Evolutionary conservation across 1,139 yeast genomes (phyloP), one percentile per base, ranked within the genome.

Genomic region (Magnusiomyces sp.): DNA sequence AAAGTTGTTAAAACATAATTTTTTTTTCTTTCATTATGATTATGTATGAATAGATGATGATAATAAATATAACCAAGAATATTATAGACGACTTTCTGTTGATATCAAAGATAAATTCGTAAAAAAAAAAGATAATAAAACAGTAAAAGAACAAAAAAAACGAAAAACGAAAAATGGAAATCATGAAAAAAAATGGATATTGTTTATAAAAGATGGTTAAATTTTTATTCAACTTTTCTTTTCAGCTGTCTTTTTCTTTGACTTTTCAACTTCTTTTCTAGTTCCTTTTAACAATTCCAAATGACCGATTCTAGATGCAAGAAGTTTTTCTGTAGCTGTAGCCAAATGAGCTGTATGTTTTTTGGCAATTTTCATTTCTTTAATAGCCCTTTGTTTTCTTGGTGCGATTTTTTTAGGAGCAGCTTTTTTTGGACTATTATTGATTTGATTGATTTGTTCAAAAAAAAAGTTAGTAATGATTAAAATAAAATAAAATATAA

Each of bases 301-400:
- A 68, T 92, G 97, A n/a, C 98, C 98, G 3, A 90, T 97, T 66
- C 92, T 78, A 50, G 94, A 75, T 2, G 97, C 83, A 58, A 90
- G 80, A 56, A 88, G 74, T 68, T 80, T 87, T 68, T 92, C 98
- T 1, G 97, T 90, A 17, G 81, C 75, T 2, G 75, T 69, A 50
- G 84, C 77, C 57, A 86, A 74, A 23, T 87, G 83, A 2, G 83
- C 80, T 51, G 78, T 76, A 60, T 81, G 90, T 54, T 78, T 66
- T 62, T 83, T 83, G 51, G 81, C 72, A 56, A 85, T 70, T 52
- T 71, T 68, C 9, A 69, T 69, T 39, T 62, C 63, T 47, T 57
- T 57, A 31, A 56, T 55, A 2, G 78, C 77, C 14, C 70, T 69
- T 49, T 74, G 69, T 62, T 80, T 83, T 66, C 81, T 83, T 16